phyloP scores from a whole-genome alignment of 805 yeast species.

The Helenozyma baotianmanensis region DNA sequence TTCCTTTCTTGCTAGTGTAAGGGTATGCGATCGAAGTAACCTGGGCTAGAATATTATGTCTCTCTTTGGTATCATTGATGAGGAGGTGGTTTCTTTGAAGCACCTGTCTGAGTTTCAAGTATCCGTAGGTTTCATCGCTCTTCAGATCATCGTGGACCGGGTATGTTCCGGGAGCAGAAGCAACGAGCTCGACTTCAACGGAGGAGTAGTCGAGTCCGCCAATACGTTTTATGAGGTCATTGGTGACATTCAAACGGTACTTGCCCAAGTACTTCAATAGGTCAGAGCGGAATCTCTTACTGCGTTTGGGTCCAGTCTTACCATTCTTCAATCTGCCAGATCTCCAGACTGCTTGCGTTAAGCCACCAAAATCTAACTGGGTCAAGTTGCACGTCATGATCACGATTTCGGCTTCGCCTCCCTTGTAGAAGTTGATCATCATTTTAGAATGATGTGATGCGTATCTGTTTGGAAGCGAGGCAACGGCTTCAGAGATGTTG shows the following conservation, averaged over 20 bases:
- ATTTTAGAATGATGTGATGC: constrained; percentile 64
- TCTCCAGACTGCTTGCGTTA: constrained; percentile 66
- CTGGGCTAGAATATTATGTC: constrained; percentile 39
- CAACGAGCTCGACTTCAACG: constrained; percentile 49
- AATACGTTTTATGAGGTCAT: constrained; percentile 25
- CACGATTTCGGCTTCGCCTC: constrained; percentile 45
- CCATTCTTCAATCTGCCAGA: constrained; percentile 40
- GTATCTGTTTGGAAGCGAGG: constrained; percentile 27
- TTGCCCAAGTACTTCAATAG: constrained; percentile 40
- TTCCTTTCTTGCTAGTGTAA: constrained; percentile 17
- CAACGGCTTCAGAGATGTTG: constrained; percentile 29
- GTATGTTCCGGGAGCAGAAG: constrained; percentile 48
- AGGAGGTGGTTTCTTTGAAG: constrained; percentile 32
- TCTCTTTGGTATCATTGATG: constrained; percentile 9
- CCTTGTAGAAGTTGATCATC: constrained; percentile 53
- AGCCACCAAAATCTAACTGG: constrained; percentile 46
- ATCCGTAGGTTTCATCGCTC: constrained; percentile 38
- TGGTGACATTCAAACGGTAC: constrained; percentile 32
- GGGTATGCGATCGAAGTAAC: constrained; percentile 50
- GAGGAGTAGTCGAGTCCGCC: constrained; percentile 39
- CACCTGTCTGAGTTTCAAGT: constrained; percentile 42
- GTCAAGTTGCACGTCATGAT: constrained; percentile 61
- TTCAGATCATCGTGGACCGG: constrained; percentile 11
- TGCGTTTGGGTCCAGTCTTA: constrained; percentile 1
- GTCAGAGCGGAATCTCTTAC: constrained; percentile 39